Percentiles rank a stretch among this genome's conserved stretches.
Evolutionary conservation across 2,329 filamentous ascomycete genomes (phyloP).

Genomic region (Ustilaginoidea virens): DNA sequence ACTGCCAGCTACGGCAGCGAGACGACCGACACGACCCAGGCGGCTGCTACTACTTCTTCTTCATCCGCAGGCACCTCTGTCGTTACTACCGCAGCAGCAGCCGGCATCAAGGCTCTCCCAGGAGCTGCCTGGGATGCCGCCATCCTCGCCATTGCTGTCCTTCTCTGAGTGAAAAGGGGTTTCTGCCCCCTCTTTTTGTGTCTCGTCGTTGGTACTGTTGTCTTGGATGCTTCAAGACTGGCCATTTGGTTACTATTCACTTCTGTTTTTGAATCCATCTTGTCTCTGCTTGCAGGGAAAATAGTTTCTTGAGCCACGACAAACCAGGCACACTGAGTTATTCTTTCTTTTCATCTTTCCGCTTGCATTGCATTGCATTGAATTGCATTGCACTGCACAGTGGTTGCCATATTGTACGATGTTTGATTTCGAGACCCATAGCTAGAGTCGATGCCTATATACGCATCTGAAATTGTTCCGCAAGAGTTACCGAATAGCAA

Average conservation of each 20-base stretch:
- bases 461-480: constrained; percentile 1
- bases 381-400: too few relatives aligned
- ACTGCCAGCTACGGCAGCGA: constrained; percentile 6
- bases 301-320: too few relatives aligned
- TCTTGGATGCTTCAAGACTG: neutral
- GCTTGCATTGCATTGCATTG: constrained; percentile 2
- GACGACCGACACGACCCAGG: neutral
- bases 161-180: constrained; percentile 10
- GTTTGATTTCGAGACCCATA: too few relatives aligned
- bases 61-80: constrained; percentile 8
- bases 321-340: too few relatives aligned
- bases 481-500: too few relatives aligned
- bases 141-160: constrained; percentile 11
- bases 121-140: constrained; percentile 12
- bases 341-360: too few relatives aligned
- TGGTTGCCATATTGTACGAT: neutral
- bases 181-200: neutral
- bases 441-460: constrained; percentile 3
- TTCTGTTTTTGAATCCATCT: neutral
- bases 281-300: too few relatives aligned
- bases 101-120: constrained; percentile 8
- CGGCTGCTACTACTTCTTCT: neutral
- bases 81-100: constrained; percentile 15
- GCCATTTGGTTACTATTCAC: neutral
- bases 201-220: neutral